Evolutionary conservation across 352 stramenopile genomes (phyloP).

Genomic region (Globisporangium orthogonon): DNA sequence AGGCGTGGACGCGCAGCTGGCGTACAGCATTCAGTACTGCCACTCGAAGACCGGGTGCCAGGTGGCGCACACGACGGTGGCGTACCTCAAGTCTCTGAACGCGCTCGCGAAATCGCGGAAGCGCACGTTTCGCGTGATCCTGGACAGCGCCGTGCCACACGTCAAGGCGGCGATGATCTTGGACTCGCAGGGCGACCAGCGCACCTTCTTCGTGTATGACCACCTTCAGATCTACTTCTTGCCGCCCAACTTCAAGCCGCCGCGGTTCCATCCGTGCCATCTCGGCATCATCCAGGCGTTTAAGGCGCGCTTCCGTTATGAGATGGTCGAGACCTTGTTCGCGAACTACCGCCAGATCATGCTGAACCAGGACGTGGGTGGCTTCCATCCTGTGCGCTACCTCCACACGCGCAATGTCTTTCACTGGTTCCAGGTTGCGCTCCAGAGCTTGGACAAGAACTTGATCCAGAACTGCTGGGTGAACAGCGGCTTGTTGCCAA

Average conservation of each 20-base stretch:
- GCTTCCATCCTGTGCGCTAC: slow-evolving; percentile 39
- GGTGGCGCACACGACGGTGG: slow-evolving; percentile 72
- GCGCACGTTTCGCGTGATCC: slow-evolving; percentile 74
- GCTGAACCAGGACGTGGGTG: slow-evolving; percentile 27
- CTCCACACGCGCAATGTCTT: slow-evolving; percentile 81
- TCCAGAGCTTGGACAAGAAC: slow-evolving; percentile 63
- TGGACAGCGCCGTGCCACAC: slow-evolving; percentile 77
- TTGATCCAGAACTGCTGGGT: slow-evolving; percentile 75
- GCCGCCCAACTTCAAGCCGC: slow-evolving; percentile 71
- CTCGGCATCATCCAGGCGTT: slow-evolving; percentile 73
- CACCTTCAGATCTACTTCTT: slow-evolving; percentile 78
- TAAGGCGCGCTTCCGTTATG: slow-evolving; percentile 70
- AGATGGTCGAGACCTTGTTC: slow-evolving; percentile 76
- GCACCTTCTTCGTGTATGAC: slow-evolving; percentile 84
- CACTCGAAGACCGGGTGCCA: slow-evolving; percentile 81
- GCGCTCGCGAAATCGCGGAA: slow-evolving; percentile 58
- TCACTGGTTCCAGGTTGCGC: slow-evolving; percentile 73
- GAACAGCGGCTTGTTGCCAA: slow-evolving; percentile 61
- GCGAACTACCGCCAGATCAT: slow-evolving; percentile 48
- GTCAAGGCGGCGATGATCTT: slow-evolving; percentile 85
- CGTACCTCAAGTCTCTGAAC: slow-evolving; percentile 76
- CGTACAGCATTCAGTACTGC: slow-evolving; percentile 72
- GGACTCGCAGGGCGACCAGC: slow-evolving; percentile 79
- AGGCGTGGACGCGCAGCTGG: slow-evolving; percentile 48
- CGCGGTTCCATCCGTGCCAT: slow-evolving; percentile 69